Percentiles rank a stretch among this genome's conserved stretches.
Conservation (phyloP, 768 basidiomycete genomes). For the Lentinula detonsa region DNA sequence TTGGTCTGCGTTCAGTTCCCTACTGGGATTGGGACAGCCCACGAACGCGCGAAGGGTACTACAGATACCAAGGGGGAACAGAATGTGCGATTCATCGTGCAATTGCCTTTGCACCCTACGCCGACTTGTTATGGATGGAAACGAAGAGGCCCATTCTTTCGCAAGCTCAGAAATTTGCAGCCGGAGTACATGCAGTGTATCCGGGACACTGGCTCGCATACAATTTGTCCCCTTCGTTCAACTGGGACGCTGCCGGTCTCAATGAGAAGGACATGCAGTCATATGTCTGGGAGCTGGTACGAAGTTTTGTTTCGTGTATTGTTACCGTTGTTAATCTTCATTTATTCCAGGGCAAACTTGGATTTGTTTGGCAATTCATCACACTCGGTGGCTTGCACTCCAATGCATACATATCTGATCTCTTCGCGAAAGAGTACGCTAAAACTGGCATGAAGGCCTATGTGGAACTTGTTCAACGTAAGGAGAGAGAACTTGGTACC, state of each 20-base stretch:
- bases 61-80: conserved; percentile 96
- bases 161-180: conserved; percentile 90
- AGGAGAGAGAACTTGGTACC: conserved; percentile 88
- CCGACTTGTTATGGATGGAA: conserved; percentile 94
- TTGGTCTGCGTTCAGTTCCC: conserved; percentile 65
- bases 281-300: conserved; percentile 77
- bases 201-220: conserved; percentile 96
- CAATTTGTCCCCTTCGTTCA: conserved; percentile 91
- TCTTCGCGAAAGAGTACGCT: conserved; percentile 84
- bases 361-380: conserved; percentile 99
- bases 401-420: conserved; percentile 93
- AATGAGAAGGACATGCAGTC: conserved; percentile 78
- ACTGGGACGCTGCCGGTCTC: conserved; percentile 92
- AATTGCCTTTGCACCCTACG: conserved; percentile 90
- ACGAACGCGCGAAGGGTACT: conserved; percentile 92
- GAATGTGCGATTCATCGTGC: conserved; percentile 91
- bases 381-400: conserved; percentile 96
- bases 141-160: conserved; percentile 90
- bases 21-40: conserved; percentile 97
- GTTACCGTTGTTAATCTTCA: background rate
- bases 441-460: conserved; percentile 99
- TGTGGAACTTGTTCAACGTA: conserved; percentile 88
- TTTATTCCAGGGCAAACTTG: conserved; percentile 60
- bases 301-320: background rate
- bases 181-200: conserved; percentile 74